Evolutionary conservation across 2,329 filamentous ascomycete genomes (phyloP), one percentile per base, ranked within the genome.

Genomic region (Claviceps africana): DNA sequence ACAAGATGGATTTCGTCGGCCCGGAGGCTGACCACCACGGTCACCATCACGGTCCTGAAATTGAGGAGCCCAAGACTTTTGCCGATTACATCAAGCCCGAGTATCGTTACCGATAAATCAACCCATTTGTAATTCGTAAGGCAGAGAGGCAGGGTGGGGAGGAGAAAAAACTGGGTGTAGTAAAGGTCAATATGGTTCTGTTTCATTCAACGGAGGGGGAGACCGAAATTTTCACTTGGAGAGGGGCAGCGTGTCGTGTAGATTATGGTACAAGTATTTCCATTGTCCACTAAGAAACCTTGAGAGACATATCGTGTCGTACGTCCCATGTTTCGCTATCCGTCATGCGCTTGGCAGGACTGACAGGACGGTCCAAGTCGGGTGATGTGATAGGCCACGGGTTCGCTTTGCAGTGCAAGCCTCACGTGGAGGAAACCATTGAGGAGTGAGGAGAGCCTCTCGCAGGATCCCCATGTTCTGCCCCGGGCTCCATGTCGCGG

Each of bases 1-100:
- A 95, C 78, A 94, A 95, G 84, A 93, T 97, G 87, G 85, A 96
- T 69, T 98, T 95, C 72, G 74, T 95, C 60, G 93, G 93, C 56
- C 83, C 89, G 50, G 70, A 83, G 67, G 86, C 93, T 59, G 83
- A 90, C 68, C 72, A 76, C 64, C 79, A 87, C 68, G 67, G 77
- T 67, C 67, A 77, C 67, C 70, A 77, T 67, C 70, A 76, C 67
- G 70, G 71, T 64, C 77, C 82, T 65, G 81, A 80, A 66, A 77
- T 81, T 68, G 81, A 84, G 71, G 88, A 95, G 74, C 88, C 89
- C 69, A 95, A 96, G 85, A 95, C 88, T 63, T 91, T 97, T 69
- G 88, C 88, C 72, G 87, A 98, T 78, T 97, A 80, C 73, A 83
- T 98, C 74, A 89, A 87, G 81, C 88, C 90, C 56, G 83, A 96